Conservation (phyloP, 2,329 filamentous ascomycete species). For the Monosporascus sp. region DNA sequence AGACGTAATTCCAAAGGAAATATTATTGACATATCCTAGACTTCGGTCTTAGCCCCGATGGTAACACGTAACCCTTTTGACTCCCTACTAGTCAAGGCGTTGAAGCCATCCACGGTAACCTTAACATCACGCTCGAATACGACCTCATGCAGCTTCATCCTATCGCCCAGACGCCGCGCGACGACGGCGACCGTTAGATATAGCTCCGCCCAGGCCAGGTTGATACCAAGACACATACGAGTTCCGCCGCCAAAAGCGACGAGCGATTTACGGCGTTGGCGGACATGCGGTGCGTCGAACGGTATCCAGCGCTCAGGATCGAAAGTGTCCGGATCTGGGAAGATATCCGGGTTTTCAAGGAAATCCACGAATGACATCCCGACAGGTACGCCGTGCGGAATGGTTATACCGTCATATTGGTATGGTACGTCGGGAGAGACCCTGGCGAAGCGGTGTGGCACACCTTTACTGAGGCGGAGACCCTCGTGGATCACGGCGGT, state of each 20-base stretch:
- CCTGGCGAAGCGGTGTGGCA: conserved; percentile 24
- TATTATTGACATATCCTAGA: not conserved
- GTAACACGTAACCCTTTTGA: not conserved
- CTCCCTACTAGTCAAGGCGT: not conserved
- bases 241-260: conserved; percentile 3
- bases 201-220: conserved; percentile 4
- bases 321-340: not conserved
- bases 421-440: conserved; percentile 21
- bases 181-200: conserved; percentile 1
- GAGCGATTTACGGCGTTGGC: not conserved
- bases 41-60: not conserved
- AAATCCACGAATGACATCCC: conserved; percentile 3
- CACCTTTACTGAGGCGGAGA: conserved; percentile 34
- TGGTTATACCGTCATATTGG: not conserved
- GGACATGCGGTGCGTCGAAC: not conserved
- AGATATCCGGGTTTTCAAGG: not conserved
- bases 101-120: conserved; percentile 1
- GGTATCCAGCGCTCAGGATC: conserved; percentile 2
- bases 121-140: not conserved
- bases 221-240: conserved; percentile 5
- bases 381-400: conserved; percentile 1
- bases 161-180: not conserved
- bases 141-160: not conserved
- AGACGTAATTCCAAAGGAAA: no score
- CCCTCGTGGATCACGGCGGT: conserved; percentile 28